Base-by-base conservation (phyloP, 306 rosid species). In the Casuarina equisetifolia region DNA sequence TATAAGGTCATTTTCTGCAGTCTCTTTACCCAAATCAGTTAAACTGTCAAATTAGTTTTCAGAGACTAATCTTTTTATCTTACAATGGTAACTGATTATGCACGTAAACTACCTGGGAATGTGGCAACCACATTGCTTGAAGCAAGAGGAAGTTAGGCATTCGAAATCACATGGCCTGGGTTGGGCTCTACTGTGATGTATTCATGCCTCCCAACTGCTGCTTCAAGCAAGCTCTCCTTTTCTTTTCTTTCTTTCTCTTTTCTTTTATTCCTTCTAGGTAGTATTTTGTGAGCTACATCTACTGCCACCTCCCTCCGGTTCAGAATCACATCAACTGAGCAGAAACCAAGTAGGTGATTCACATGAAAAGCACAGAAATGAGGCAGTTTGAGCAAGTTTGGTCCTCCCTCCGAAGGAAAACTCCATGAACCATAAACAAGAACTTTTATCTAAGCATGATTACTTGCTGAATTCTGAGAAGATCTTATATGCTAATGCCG, bases 381-480 rank as follows among this genome's bases (percentile, higher is more conserved):
- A 63, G 54, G 57, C 64, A 74, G 69, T 1, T 62, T 35, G 32
- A 35, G 25, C 20, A 80, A 40, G 35, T 39, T 49, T 42, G 71
- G 80, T 35, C 53, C 57, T 75, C 74, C 84, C 63, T 69, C 10
- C 50, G 55, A 62, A 71, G 57, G 77, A 49, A 51, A 72, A 55
- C 67, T 64, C 74, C 79, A 76, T 59, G 83, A 83, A 88, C 81
- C 88, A 87, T 76, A 83, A 83, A 68, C 44, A 67, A 73, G 74
- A 73, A 80, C 82, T 69, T 82, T 48, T 48, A 0, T 9, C 51
- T 13, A 48, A 48, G 51, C 51, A 48, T 48, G 3, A 2, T 48
- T 9, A 48, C 12, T 9, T 48, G 51, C 51, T 8, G 51, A 48
- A 48, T 9, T 48, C 15, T 48, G 12, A 48, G 51, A 48, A 48